A percentile compares a stretch with the other conserved stretches of the same genome.
phyloP scores from a whole-genome alignment of 2,329 filamentous ascomycete species.

The Endoconidiophora polonica region DNA sequence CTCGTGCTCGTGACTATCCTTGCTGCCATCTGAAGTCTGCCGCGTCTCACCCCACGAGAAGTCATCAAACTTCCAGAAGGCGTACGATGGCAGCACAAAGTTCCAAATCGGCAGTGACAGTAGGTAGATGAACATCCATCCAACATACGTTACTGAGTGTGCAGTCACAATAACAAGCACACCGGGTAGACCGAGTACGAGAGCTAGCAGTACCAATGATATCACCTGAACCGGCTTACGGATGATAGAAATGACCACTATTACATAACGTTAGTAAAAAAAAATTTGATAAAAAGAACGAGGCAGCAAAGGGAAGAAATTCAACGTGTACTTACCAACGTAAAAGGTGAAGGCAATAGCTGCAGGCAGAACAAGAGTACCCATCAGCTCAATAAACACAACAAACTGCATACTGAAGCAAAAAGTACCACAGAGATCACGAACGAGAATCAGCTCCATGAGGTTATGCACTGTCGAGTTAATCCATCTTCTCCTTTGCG shows the following conservation, averaged over 20 bases:
- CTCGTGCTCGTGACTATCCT: conserved; percentile 75
- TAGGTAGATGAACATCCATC: conserved; percentile 96
- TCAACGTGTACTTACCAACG: conserved; percentile 46
- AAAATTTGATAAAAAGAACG: conserved; percentile 1
- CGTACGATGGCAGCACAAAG: conserved; percentile 81
- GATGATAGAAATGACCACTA: conserved; percentile 75
- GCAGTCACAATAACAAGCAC: conserved; percentile 86
- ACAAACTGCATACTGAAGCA: conserved; percentile 99
- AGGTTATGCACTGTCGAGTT: conserved; percentile 98
- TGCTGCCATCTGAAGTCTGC: conserved; percentile 82
- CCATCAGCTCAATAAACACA: conserved; percentile 85
- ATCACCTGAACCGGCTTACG: conserved; percentile 65
- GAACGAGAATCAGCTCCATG: conserved; percentile 90
- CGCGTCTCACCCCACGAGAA: conserved; percentile 98
- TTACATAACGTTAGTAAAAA: background rate
- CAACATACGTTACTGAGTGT: conserved; percentile 77
- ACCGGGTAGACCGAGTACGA: conserved; percentile 87
- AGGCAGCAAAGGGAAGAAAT: background rate
- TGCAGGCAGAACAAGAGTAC: conserved; percentile 84
- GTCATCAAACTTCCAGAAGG: conserved; percentile 99
- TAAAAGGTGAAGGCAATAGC: conserved; percentile 97
- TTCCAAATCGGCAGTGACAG: conserved; percentile 93
- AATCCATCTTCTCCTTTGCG: conserved; percentile 94
- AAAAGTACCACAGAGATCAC: conserved; percentile 94
- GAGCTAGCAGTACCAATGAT: conserved; percentile 68